phyloP scores from a whole-genome alignment of 2,329 filamentous ascomycete genomes.

The Fulvia fulva region DNA sequence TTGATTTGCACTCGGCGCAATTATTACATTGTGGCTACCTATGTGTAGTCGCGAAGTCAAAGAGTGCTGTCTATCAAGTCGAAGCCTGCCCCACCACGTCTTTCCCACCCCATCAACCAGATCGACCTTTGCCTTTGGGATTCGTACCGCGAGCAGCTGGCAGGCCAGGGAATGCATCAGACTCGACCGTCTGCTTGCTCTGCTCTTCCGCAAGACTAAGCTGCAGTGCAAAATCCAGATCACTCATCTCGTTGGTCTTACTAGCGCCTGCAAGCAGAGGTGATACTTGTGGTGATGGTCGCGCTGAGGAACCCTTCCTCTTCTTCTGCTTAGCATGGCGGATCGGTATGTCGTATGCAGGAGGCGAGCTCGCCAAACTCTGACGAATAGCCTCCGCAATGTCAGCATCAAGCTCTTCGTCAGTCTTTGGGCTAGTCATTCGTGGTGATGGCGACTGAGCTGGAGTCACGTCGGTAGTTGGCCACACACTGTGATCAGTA shows the following conservation, averaged over 20 bases:
- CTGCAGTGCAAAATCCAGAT: constrained; percentile 60
- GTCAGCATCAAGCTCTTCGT: constrained; percentile 53
- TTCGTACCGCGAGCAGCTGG: constrained; percentile 10
- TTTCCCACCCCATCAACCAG: constrained; percentile 9
- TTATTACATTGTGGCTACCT: neutral
- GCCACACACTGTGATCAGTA: constrained; percentile 31
- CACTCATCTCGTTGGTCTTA: constrained; percentile 47
- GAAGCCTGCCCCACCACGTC: neutral
- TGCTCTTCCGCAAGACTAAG: constrained; percentile 59
- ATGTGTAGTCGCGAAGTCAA: neutral
- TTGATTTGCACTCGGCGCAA: neutral
- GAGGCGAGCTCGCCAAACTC: constrained; percentile 35
- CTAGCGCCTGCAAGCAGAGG: constrained; percentile 35
- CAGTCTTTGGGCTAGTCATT: constrained; percentile 33
- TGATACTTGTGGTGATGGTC: constrained; percentile 23
- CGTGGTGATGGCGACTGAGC: constrained; percentile 22
- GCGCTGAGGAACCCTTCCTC: constrained; percentile 29
- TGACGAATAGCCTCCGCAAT: constrained; percentile 61
- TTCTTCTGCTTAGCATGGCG: constrained; percentile 39
- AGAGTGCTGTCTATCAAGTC: neutral
- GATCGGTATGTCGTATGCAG: constrained; percentile 44
- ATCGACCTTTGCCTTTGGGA: constrained; percentile 29
- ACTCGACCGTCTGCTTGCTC: constrained; percentile 32
- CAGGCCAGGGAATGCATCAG: constrained; percentile 30
- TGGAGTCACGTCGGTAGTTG: constrained; percentile 27